Evolutionary conservation across 164 flowering plant genomes (phyloP).

Genomic region (Tinospora cordifolia): DNA sequence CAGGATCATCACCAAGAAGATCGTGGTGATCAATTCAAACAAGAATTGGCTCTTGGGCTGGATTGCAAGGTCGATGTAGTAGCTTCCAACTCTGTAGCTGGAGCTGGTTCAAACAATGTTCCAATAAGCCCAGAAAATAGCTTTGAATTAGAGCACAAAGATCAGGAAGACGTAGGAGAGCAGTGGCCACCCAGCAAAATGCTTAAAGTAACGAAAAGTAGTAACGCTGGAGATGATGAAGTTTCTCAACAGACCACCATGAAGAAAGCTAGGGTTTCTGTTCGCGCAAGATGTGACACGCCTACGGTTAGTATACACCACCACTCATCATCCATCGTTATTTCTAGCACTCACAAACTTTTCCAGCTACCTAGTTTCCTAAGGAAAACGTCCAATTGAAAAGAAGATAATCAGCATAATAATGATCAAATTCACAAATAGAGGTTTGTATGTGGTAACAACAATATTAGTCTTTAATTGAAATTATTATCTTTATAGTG

Average conservation of each 20-base stretch:
- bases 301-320: conserved; percentile 49
- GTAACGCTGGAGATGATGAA: conserved; percentile 36
- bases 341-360: too few species aligned
- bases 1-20: conserved; percentile 13
- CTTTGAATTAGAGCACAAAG: conserved; percentile 32
- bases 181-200: conserved; percentile 48
- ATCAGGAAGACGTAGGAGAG: conserved; percentile 28
- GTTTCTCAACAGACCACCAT: conserved; percentile 33
- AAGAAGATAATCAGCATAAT: too few species aligned
- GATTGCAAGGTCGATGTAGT: conserved; percentile 25
- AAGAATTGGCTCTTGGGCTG: conserved; percentile 37
- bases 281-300: conserved; percentile 71
- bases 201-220: conserved; percentile 32
- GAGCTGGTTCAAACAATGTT: conserved; percentile 12
- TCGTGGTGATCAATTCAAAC: conserved; percentile 22
- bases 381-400: too few species aligned
- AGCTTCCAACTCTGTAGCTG: conserved; percentile 1
- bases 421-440: too few species aligned
- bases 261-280: conserved; percentile 86
- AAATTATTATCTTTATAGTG: too few species aligned
- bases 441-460: too few species aligned
- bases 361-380: too few species aligned
- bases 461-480: too few species aligned
- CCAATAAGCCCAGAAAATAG: conserved; percentile 30
- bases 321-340: too few species aligned